A percentile compares a stretch with the other conserved stretches of the same genome.
phyloP scores from a whole-genome alignment of 2,329 filamentous ascomycete genomes.

The Fusarium temperatum region DNA sequence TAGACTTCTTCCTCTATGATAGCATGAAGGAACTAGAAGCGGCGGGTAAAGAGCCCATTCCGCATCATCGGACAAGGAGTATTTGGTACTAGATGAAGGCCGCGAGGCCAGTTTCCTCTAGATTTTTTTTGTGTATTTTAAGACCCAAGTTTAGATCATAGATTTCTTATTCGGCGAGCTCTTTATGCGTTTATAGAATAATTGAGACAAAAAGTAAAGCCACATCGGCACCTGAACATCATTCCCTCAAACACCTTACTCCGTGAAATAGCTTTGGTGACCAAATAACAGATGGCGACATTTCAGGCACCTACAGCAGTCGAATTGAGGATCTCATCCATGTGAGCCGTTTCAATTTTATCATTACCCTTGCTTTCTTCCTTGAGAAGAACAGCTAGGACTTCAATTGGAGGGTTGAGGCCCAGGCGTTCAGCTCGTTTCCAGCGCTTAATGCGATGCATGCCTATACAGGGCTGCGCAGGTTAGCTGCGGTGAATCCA shows the following conservation, averaged over 20 bases:
- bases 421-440: slow-evolving; percentile 83
- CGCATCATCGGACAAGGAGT: slow-evolving; percentile 89
- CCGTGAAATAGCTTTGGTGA: slow-evolving; percentile 18
- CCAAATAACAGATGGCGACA: background rate
- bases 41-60: slow-evolving; percentile 63
- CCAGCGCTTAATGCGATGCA: slow-evolving; percentile 85
- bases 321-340: slow-evolving; percentile 72
- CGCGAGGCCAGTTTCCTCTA: slow-evolving; percentile 14
- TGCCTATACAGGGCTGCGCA: slow-evolving; percentile 81
- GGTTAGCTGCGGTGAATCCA: background rate
- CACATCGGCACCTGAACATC: slow-evolving; percentile 23
- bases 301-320: slow-evolving; percentile 52
- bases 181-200: slow-evolving; percentile 22
- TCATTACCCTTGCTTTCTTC: slow-evolving; percentile 67
- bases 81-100: slow-evolving; percentile 80
- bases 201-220: slow-evolving; percentile 27
- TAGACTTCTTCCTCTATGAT: slow-evolving; percentile 98
- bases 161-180: slow-evolving; percentile 20
- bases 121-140: slow-evolving; percentile 2
- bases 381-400: slow-evolving; percentile 83
- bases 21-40: slow-evolving; percentile 86
- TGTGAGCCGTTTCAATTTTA: slow-evolving; percentile 72
- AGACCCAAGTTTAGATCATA: slow-evolving; percentile 26
- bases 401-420: slow-evolving; percentile 88
- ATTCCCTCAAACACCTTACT: slow-evolving; percentile 37